Base-by-base conservation (phyloP, 805 yeast species). In the Schizosaccharomyces lindneri region DNA sequence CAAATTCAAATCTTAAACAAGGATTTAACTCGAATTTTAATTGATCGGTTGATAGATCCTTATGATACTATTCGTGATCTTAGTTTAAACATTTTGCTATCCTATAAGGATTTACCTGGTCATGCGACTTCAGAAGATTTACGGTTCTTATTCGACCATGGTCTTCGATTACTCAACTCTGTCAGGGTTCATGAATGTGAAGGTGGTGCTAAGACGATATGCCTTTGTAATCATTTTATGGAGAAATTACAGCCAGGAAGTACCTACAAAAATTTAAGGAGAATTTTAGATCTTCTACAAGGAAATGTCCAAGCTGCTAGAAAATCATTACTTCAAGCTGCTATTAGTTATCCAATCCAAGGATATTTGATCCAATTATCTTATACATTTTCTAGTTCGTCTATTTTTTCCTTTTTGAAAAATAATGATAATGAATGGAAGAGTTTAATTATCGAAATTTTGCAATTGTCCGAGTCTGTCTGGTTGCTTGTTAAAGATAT, bases 21-120 rank as follows among this genome's bases (percentile, higher is more conserved):
- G 21, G 68, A 71, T 1, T 65, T 79, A 36, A 67, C 78, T 0
- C 72, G 82, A 60, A 67, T 80, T 7, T 71, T 88, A 61, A 69
- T 84, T 21, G 85, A 83, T 65, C 80, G 80, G 62, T 73, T 85
- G 6, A 73, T 81, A 39, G 83, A 84, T 68, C 83, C 84, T 64
- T 88, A 81, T 70, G 87, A 85, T 62, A 96, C 88, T 68, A 77
- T 89, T 21, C 76, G 97, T 17, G n/a, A 21, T 24, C 57, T 51
- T 17, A 19, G 36, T 17, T 29, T 51, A 6, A 51, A 27, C 2
- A 51, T 29, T 24, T 29, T 51, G 13, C 57, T 51, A 19, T 51
- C 57, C 9, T 51, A 24, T 24, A 29, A 51, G 1, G 11, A 9
- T 24, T 29, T 51, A 6, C 36, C 36, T 24, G 57, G 57, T 17